Evolutionary conservation across 768 basidiomycete species (phyloP).

Genomic region (Hygrocybe coccinea): DNA sequence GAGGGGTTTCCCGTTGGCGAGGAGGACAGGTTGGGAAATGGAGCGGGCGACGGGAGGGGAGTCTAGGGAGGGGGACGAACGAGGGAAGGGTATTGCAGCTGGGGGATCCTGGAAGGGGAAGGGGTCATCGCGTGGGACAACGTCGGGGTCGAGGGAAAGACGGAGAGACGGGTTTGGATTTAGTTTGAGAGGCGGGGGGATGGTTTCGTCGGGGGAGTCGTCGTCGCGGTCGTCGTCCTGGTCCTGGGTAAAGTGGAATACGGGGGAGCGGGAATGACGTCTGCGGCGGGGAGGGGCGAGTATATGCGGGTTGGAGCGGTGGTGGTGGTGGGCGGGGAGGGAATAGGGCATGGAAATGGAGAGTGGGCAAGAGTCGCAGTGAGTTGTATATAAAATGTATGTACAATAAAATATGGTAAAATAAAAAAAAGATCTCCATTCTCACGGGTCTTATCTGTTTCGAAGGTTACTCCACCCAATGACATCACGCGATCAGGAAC

Average conservation of each 20-base stretch:
- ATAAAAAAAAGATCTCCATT: no score
- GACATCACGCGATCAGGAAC: no score
- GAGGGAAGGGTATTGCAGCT: neutral
- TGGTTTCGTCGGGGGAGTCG: no score
- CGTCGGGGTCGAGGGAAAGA: no score
- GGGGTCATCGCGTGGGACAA: no score
- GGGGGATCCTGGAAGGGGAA: no score
- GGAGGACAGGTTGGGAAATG: slow-evolving; percentile 41
- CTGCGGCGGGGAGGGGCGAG: slow-evolving; percentile 10
- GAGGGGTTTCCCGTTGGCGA: slow-evolving; percentile 79
- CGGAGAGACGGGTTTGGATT: no score
- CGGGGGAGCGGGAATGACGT: slow-evolving; percentile 14
- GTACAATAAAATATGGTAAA: no score
- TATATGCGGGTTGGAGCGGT: neutral
- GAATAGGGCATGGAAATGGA: slow-evolving; percentile 30
- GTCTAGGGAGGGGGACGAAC: neutral
- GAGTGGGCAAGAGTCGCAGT: neutral
- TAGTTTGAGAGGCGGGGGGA: no score
- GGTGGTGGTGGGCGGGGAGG: slow-evolving; percentile 17
- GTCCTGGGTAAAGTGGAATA: slow-evolving; percentile 14
- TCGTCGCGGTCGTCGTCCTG: no score
- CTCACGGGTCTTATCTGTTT: no score
- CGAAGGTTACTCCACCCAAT: no score
- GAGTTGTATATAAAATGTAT: neutral
- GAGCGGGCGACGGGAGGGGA: slow-evolving; percentile 30